Evolutionary conservation across 352 stramenopile species (phyloP).

Genomic region (Phytopythium kandeliae): DNA sequence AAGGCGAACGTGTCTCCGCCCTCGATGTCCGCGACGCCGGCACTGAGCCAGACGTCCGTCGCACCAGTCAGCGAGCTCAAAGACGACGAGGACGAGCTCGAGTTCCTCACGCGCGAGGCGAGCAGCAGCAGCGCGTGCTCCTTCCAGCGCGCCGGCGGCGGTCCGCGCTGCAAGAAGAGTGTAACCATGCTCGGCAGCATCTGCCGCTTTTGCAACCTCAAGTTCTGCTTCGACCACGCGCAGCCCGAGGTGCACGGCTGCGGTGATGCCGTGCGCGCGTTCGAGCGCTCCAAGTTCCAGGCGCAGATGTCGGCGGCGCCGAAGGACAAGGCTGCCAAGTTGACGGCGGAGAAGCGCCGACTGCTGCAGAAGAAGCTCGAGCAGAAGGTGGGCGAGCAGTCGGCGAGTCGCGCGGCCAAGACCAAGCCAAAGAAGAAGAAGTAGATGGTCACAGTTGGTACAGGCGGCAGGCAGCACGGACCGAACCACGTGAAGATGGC

Average conservation of each 20-base stretch:
- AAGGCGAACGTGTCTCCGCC: constrained; percentile 6
- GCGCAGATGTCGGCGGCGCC: constrained; percentile 18
- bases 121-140: constrained; percentile 45
- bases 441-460: constrained; percentile 10
- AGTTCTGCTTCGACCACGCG: constrained; percentile 79
- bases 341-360: constrained; percentile 52
- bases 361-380: constrained; percentile 70
- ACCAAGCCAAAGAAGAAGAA: constrained; percentile 52
- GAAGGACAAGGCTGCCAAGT: constrained; percentile 20
- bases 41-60: constrained; percentile 10
- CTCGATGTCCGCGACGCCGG: not conserved
- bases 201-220: constrained; percentile 82
- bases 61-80: constrained; percentile 21
- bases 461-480: not conserved
- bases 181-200: constrained; percentile 52
- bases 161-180: constrained; percentile 50
- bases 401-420: constrained; percentile 33
- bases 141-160: constrained; percentile 24
- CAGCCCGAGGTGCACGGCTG: constrained; percentile 78
- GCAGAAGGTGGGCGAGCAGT: constrained; percentile 50
- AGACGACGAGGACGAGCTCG: constrained; percentile 64
- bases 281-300: constrained; percentile 51
- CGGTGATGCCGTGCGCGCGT: constrained; percentile 50
- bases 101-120: constrained; percentile 59
- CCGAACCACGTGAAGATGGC: not conserved